Base-by-base conservation (phyloP, 345 rosid genomes). In the Citrus medica region DNA sequence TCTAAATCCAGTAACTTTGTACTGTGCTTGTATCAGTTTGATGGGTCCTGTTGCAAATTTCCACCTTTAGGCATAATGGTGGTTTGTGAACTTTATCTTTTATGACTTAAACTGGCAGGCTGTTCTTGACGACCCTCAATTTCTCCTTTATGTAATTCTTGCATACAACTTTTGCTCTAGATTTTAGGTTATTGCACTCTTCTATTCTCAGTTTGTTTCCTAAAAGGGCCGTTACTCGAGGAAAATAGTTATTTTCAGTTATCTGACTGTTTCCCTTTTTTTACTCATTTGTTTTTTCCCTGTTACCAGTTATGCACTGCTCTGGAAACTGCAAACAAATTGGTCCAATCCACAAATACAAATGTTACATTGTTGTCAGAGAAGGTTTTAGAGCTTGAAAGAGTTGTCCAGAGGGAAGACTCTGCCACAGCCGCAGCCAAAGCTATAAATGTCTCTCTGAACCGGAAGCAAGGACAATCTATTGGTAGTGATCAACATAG, bases 321-420 rank as follows among this genome's bases (percentile, higher is more conserved):
- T 74, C 76, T 93, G 79, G 95, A 91, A 83, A 89, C 91, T 67
- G 95, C 93, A 75, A 93, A 90, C 85, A 87, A 88, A 83, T 78
- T 95, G 90, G 89, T 92, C 64, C 89, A 84, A 28, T 87, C 93
- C 67, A 87, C 96, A 3, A 89, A 87, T 71, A 78, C 88, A 53
- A 92, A 86, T 71, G 88, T 87, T 17, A 74, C 63, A 69, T 64
- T 78, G 83, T 79, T 93, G 71, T 84, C 85, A 7, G 95, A 89
- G 70, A 91, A 87, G 81, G 91, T 88, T 60, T 87, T 69, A 58
- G 88, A 89, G 84, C 90, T 95, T n/a, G 95, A 93, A 88, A 88
- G 80, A 80, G 78, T 92, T 59, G 82, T 95, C 64, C 88, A 88
- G 86, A 85, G 87, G 62, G 98, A 92, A 71, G 97, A 93, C 82